phyloP scores from a whole-genome alignment of 768 basidiomycete genomes.

The Xerocomellus dryophilus region DNA sequence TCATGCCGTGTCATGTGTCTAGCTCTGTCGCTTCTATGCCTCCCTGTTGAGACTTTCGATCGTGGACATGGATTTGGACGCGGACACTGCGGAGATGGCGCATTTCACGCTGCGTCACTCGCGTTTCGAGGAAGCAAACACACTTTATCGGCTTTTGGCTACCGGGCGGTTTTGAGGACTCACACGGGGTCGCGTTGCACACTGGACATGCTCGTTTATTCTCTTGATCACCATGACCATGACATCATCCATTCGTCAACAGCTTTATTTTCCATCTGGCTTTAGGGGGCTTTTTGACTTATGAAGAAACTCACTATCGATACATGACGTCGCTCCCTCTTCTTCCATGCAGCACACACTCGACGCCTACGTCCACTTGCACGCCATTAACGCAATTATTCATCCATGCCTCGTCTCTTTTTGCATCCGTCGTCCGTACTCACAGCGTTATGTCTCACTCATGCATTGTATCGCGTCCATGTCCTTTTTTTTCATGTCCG shows the following conservation, averaged over 20 bases:
- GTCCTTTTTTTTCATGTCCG: background rate
- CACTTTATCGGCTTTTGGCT: constrained; percentile 65
- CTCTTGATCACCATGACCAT: background rate
- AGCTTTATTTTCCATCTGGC: constrained; percentile 6
- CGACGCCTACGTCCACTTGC: too few relatives aligned
- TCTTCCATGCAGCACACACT: constrained; percentile 3
- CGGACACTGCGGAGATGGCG: constrained; percentile 72
- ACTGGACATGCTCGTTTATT: background rate
- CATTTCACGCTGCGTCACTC: constrained; percentile 73
- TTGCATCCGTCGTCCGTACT: background rate
- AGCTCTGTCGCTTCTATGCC: constrained; percentile 77
- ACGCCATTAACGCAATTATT: background rate
- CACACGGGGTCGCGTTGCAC: background rate
- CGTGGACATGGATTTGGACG: constrained; percentile 60
- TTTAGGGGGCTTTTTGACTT: constrained; percentile 15
- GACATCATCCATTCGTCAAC: background rate
- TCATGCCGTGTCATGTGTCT: background rate
- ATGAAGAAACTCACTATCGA: constrained; percentile 9
- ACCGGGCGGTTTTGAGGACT: constrained; percentile 31
- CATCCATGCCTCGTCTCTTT: background rate
- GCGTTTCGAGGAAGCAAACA: constrained; percentile 73
- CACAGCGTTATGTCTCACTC: constrained; percentile 3
- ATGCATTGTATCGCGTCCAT: background rate
- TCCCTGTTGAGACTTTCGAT: constrained; percentile 66
- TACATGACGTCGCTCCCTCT: background rate